Evolutionary conservation across 2,329 filamentous ascomycete species (phyloP).

Genomic region (Achaetomium macrosporum): DNA sequence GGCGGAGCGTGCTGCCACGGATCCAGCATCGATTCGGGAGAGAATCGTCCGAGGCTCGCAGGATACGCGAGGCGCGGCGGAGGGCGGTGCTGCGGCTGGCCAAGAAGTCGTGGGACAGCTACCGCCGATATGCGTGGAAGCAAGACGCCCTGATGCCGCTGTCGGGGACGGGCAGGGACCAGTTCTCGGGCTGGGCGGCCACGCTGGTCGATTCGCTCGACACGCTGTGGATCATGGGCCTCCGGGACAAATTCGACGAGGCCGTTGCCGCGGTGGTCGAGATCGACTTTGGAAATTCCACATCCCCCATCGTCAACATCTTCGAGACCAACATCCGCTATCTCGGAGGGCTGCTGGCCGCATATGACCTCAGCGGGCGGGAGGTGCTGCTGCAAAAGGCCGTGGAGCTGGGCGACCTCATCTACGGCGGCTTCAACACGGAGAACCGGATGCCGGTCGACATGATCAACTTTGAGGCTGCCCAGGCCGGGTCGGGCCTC

Average conservation of each 20-base stretch:
- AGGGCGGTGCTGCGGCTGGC: constrained; percentile 13
- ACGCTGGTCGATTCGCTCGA: constrained; percentile 34
- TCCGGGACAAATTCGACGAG: constrained; percentile 46
- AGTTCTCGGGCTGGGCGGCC: constrained; percentile 24
- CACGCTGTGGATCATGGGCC: constrained; percentile 53
- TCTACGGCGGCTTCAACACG: constrained; percentile 43
- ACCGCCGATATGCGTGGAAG: constrained; percentile 34
- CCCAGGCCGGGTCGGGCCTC: constrained; percentile 33
- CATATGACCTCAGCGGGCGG: constrained; percentile 26
- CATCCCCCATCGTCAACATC: constrained; percentile 31
- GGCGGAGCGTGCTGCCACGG: neutral
- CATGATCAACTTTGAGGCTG: constrained; percentile 37
- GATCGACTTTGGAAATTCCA: constrained; percentile 42
- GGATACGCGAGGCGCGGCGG: constrained; percentile 9
- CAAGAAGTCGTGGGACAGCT: constrained; percentile 36
- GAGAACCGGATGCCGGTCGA: constrained; percentile 43
- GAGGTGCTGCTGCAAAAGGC: constrained; percentile 39
- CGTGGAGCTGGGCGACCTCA: constrained; percentile 40
- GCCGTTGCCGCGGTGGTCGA: constrained; percentile 40
- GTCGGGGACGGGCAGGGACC: constrained; percentile 11
- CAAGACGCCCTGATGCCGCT: constrained; percentile 21
- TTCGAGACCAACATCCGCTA: constrained; percentile 32
- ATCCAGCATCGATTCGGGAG: constrained; percentile 14
- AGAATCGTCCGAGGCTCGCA: neutral
- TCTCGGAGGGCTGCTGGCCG: constrained; percentile 28